These are phyloP conservation scores for Eucalyptus sp. DNA, from an alignment of 345 rosid species.

Conservation along the genomic window DNA sequence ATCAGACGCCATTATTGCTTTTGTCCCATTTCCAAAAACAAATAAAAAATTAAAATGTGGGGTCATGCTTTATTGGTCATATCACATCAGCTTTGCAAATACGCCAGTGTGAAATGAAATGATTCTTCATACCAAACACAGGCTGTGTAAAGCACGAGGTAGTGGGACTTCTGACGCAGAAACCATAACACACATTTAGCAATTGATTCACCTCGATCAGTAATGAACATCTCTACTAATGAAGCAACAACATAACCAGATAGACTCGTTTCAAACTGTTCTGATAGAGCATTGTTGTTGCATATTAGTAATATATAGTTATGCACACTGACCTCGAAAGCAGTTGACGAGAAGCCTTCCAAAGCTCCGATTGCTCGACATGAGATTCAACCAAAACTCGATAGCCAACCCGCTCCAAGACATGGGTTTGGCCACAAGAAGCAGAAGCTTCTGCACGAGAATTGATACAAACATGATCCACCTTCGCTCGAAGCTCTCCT, in stretches of 20 bases:
- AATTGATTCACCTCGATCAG: background rate
- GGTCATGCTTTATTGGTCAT: background rate
- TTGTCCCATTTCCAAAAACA: background rate
- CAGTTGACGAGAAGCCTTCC: conserved; percentile 12
- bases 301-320: background rate
- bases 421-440: conserved; percentile 19
- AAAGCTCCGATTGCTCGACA: conserved; percentile 18
- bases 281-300: background rate
- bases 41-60: background rate
- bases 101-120: background rate
- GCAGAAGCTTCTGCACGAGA: conserved; percentile 28
- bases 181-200: background rate
- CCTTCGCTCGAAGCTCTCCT: conserved; percentile 29
- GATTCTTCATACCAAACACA: background rate
- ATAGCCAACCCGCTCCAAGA: conserved; percentile 19
- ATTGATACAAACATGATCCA: conserved; percentile 51
- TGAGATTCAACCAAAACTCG: conserved; percentile 39
- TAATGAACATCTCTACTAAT: background rate
- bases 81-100: background rate
- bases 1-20: background rate
- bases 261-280: background rate
- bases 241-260: background rate
- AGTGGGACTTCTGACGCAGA: background rate
- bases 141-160: background rate
- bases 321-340: conserved; percentile 10